Percentiles rank a stretch among this genome's conserved stretches.
Conservation (phyloP, 345 rosid species). For the Ceriops tagal region DNA sequence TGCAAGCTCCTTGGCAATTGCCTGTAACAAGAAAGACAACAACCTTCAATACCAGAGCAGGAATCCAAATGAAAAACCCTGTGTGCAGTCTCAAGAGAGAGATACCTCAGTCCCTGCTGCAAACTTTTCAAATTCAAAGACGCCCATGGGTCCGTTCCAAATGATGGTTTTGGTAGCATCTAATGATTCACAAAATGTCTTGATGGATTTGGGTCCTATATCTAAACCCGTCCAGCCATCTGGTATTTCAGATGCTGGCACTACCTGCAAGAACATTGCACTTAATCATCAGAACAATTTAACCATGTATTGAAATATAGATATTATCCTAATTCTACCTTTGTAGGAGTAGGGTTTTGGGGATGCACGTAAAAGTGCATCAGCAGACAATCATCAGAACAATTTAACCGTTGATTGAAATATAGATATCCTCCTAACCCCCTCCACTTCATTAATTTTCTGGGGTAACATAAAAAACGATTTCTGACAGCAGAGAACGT, state of each 20-base stretch:
- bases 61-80: neutral
- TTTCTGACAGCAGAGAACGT: neutral
- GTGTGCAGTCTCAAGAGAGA: neutral
- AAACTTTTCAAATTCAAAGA: slow-evolving; percentile 86
- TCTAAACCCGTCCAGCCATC: slow-evolving; percentile 98
- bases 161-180: slow-evolving; percentile 76
- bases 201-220: slow-evolving; percentile 76
- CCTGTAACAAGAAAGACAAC: slow-evolving; percentile 37
- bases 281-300: slow-evolving; percentile 1
- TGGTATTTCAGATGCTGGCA: slow-evolving; percentile 66
- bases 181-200: slow-evolving; percentile 61
- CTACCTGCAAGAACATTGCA: slow-evolving; percentile 46
- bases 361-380: too few relatives aligned
- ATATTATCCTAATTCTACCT: too few relatives aligned
- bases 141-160: slow-evolving; percentile 99
- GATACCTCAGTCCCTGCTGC: slow-evolving; percentile 87
- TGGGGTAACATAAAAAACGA: too few relatives aligned
- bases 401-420: too few relatives aligned
- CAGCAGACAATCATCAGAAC: too few relatives aligned
- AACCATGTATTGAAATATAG: too few relatives aligned
- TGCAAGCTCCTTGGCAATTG: slow-evolving; percentile 80
- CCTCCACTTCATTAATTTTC: too few relatives aligned
- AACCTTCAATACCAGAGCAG: neutral
- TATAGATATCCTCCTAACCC: too few relatives aligned
- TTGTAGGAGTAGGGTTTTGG: too few relatives aligned